Percentiles rank a stretch among this genome's conserved stretches.
phyloP scores from a whole-genome alignment of 768 basidiomycete species.

The Dentipellis sp. region DNA sequence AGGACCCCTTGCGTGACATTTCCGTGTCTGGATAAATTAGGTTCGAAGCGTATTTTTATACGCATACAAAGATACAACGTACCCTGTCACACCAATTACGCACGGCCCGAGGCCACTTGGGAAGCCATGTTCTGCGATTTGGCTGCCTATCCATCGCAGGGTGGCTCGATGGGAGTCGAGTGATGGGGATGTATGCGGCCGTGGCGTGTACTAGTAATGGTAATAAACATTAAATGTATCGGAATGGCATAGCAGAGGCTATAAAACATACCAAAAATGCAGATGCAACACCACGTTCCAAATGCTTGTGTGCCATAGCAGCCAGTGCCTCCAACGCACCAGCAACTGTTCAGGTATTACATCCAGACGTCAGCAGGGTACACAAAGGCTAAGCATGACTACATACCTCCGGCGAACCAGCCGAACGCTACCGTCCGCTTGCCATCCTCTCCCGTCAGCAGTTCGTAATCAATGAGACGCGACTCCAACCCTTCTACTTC shows the following conservation, averaged over 20 bases:
- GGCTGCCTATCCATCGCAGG: constrained; percentile 47
- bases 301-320: constrained; percentile 68
- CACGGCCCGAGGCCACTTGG: constrained; percentile 65
- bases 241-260: not conserved
- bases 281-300: constrained; percentile 70
- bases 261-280: constrained; percentile 61
- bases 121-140: constrained; percentile 47
- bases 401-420: constrained; percentile 82
- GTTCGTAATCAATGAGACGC: constrained; percentile 77
- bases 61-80: constrained; percentile 11
- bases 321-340: constrained; percentile 78
- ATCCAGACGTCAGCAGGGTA: not conserved
- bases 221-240: not conserved
- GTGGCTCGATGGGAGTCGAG: constrained; percentile 44
- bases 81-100: constrained; percentile 81
- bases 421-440: constrained; percentile 86
- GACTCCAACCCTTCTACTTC: constrained; percentile 23
- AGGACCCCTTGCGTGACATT: constrained; percentile 77
- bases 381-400: not conserved
- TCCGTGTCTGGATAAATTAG: constrained; percentile 42
- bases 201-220: constrained; percentile 55
- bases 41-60: not conserved
- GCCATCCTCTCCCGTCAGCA: constrained; percentile 51
- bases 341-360: constrained; percentile 43
- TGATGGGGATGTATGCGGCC: constrained; percentile 66